These are phyloP conservation scores for Gonapodya prolifera DNA, from an alignment of 192 early-diverging fungal genomes.

Conservation along the genomic window DNA sequence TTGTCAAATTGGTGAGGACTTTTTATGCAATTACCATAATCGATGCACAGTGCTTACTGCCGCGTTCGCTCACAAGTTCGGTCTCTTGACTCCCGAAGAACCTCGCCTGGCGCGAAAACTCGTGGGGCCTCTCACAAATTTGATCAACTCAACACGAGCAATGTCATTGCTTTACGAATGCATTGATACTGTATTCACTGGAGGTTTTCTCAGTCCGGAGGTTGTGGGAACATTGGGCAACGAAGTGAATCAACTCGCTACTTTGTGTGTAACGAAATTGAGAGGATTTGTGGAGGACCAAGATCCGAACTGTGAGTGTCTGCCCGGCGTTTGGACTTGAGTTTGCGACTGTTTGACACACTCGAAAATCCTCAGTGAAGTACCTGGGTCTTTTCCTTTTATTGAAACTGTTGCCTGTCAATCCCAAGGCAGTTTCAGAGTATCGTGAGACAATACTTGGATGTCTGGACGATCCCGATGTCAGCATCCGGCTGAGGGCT, in stretches of 20 bases:
- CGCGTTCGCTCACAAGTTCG: slow-evolving; percentile 48
- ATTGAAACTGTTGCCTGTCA: slow-evolving; percentile 65
- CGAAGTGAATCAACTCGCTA: slow-evolving; percentile 36
- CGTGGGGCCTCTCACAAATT: slow-evolving; percentile 61
- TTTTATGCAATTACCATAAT: background rate
- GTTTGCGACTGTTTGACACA: no score
- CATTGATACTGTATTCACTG: slow-evolving; percentile 82
- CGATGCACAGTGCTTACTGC: no score
- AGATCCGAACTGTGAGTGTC: slow-evolving; percentile 89
- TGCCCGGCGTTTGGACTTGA: no score
- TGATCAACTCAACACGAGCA: slow-evolving; percentile 79
- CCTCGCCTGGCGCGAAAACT: slow-evolving; percentile 87
- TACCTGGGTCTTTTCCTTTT: slow-evolving; percentile 85
- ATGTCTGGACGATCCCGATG: slow-evolving; percentile 84
- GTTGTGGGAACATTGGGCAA: no score
- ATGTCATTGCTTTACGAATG: slow-evolving; percentile 98
- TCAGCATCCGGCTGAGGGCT: slow-evolving; percentile 79
- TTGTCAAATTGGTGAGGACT: slow-evolving; percentile 76
- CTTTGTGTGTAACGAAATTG: slow-evolving; percentile 72
- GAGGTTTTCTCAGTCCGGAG: slow-evolving; percentile 66
- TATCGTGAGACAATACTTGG: slow-evolving; percentile 72
- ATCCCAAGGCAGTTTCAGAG: slow-evolving; percentile 68
- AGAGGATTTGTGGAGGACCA: slow-evolving; percentile 66
- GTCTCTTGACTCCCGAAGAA: slow-evolving; percentile 78
- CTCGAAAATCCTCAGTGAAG: slow-evolving; percentile 64